phyloP scores from a whole-genome alignment of 495 filamentous ascomycete species.

The Xylaria castorea region DNA sequence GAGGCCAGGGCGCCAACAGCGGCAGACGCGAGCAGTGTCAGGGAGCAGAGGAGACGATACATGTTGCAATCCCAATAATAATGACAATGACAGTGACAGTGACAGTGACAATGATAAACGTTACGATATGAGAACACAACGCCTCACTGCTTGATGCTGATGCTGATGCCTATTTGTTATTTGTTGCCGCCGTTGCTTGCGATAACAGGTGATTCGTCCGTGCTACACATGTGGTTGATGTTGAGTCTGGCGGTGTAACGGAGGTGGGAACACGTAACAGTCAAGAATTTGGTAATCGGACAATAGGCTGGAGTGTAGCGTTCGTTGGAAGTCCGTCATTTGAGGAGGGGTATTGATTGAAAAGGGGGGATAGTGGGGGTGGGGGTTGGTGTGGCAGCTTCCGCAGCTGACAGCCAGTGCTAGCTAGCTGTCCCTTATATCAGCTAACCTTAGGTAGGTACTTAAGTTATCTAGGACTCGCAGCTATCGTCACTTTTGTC shows the following conservation, averaged over 20 bases:
- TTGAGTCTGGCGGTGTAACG: constrained; percentile 11
- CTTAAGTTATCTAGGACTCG: neutral
- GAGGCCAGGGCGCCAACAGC: constrained; percentile 58
- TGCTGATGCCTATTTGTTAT: neutral
- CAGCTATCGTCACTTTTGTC: neutral
- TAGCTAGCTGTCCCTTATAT: neutral
- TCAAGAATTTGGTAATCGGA: neutral
- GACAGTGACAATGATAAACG: too few species aligned
- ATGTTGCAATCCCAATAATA: constrained; percentile 45
- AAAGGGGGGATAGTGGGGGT: neutral
- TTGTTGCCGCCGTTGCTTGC: neutral
- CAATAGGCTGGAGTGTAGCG: too few species aligned
- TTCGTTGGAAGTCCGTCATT: too few species aligned
- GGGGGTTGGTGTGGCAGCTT: neutral
- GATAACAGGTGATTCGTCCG: neutral
- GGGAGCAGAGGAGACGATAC: constrained; percentile 63
- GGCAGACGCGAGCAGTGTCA: constrained; percentile 60
- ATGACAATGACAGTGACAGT: too few species aligned
- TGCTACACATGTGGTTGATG: neutral
- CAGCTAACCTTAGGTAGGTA: neutral
- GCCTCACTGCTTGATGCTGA: too few species aligned
- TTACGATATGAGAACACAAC: too few species aligned
- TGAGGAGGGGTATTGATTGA: too few species aligned
- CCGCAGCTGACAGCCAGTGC: neutral
- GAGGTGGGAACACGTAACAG: constrained; percentile 4